Evolutionary conservation across 1,284 basidiomycete genomes (phyloP).

Genomic region (Rhizopogon hawkerae): DNA sequence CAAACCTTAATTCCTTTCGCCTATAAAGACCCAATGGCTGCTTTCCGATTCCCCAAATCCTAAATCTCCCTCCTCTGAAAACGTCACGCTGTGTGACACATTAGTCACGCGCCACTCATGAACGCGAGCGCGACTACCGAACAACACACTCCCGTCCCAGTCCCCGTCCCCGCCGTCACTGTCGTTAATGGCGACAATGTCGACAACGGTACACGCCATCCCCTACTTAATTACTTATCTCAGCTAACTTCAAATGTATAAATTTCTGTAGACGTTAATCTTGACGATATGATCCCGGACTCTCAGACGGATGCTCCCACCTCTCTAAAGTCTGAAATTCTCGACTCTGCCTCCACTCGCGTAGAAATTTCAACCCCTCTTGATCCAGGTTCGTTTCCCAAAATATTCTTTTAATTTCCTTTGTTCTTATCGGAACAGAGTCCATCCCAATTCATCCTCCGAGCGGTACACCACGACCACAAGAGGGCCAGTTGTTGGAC

Average conservation of each 20-base stretch:
- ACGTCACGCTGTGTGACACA: slow-evolving; percentile 45
- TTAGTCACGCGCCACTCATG: slow-evolving; percentile 47
- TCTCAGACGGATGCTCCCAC: slow-evolving; percentile 33
- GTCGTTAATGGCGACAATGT: slow-evolving; percentile 25
- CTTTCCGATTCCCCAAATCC: slow-evolving; percentile 62
- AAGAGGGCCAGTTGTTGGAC: slow-evolving; percentile 36
- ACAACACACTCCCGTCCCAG: slow-evolving; percentile 24
- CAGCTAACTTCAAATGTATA: slow-evolving; percentile 35
- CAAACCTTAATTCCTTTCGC: slow-evolving; percentile 69
- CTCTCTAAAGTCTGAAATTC: slow-evolving; percentile 33
- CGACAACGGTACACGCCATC: slow-evolving; percentile 28
- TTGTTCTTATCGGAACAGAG: slow-evolving; percentile 31
- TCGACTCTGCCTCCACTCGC: slow-evolving; percentile 33
- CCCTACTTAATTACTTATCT: slow-evolving; percentile 29
- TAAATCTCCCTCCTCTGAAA: slow-evolving; percentile 48
- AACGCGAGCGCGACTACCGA: slow-evolving; percentile 34
- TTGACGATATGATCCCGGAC: slow-evolving; percentile 7
- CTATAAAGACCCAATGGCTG: slow-evolving; percentile 69
- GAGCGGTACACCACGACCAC: slow-evolving; percentile 39
- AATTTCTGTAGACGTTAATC: slow-evolving; percentile 2
- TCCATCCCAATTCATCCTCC: slow-evolving; percentile 39
- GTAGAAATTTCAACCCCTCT: slow-evolving; percentile 36
- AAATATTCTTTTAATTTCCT: slow-evolving; percentile 10
- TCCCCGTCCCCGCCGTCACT: slow-evolving; percentile 27
- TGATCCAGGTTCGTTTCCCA: slow-evolving; percentile 41